phyloP scores from a whole-genome alignment of 75 land plant species.

The Picea sitchensis region DNA sequence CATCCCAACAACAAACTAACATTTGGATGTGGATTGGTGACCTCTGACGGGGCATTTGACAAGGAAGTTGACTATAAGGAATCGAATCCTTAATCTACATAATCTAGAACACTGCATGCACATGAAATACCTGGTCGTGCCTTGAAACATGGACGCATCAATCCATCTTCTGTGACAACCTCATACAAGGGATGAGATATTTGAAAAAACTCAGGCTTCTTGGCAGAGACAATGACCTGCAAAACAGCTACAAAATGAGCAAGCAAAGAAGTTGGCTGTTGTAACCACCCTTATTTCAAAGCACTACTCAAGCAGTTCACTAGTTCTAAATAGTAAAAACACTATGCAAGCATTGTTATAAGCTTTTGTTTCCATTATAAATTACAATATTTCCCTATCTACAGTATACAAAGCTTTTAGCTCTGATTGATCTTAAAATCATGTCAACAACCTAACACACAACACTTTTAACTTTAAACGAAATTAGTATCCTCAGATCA shows the following conservation, averaged over 20 bases:
- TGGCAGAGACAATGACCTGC: slow-evolving; percentile 96
- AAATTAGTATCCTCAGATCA: not conserved
- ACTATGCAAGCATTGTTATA: not conserved
- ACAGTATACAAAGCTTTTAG: not conserved
- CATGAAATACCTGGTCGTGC: slow-evolving; percentile 56
- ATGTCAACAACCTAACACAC: not conserved
- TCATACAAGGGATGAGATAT: slow-evolving; percentile 92
- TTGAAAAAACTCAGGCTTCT: slow-evolving; percentile 96
- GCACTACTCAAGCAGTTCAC: not conserved
- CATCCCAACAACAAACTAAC: too few relatives aligned
- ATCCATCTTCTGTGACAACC: slow-evolving; percentile 88
- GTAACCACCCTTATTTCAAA: not conserved
- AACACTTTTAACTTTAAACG: not conserved
- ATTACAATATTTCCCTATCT: not conserved
- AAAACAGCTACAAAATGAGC: slow-evolving; percentile 11
- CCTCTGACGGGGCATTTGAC: too few relatives aligned
- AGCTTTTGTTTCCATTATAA: not conserved
- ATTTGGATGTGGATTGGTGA: too few relatives aligned
- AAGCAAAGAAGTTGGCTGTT: not conserved
- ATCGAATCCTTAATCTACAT: too few relatives aligned
- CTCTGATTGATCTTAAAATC: too few relatives aligned
- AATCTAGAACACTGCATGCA: too few relatives aligned
- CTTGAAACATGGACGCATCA: slow-evolving; percentile 96
- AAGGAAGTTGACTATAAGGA: too few relatives aligned
- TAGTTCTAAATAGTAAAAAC: not conserved